Evolutionary conservation across 805 yeast genomes (phyloP).

Genomic region (Saccharomycopsis sp.): DNA sequence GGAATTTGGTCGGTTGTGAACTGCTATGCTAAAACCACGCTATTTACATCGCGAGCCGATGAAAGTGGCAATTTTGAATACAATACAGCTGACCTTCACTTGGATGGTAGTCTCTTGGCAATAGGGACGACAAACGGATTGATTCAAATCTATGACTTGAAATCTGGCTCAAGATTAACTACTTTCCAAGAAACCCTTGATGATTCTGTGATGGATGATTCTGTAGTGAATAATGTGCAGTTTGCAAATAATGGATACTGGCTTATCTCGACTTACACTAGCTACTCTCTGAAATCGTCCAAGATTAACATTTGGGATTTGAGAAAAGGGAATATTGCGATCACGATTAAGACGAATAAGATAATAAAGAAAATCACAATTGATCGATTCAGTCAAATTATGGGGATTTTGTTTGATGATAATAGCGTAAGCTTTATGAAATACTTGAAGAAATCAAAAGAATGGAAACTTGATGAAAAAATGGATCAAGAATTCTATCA

Average conservation of each 20-base stretch:
- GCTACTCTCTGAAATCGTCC: constrained; percentile 23
- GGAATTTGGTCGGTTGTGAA: constrained; percentile 18
- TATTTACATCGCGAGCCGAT: constrained; percentile 12
- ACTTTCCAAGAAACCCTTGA: constrained; percentile 25
- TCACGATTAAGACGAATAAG: constrained; percentile 13
- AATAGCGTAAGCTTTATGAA: constrained; percentile 16
- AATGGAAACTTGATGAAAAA: constrained; percentile 14
- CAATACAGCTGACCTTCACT: constrained; percentile 30
- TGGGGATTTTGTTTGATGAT: constrained; percentile 11
- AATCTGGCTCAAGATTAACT: constrained; percentile 33
- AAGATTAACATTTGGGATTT: constrained; percentile 41
- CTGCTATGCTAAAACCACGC: constrained; percentile 16
- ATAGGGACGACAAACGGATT: constrained; percentile 31
- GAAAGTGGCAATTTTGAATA: constrained; percentile 21
- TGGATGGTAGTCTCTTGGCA: constrained; percentile 42
- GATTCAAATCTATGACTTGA: constrained; percentile 35
- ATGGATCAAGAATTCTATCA: constrained; percentile 8
- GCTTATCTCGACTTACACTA: constrained; percentile 33
- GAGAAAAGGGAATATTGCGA: constrained; percentile 31
- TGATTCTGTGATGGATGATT: constrained; percentile 18
- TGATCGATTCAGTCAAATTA: constrained; percentile 18
- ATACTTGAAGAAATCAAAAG: constrained; percentile 19
- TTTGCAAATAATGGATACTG: constrained; percentile 66
- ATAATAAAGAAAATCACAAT: constrained; percentile 11
- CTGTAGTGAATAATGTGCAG: constrained; percentile 30